phyloP scores from a whole-genome alignment of 2,329 filamentous ascomycete species.

The Orbilia javanica region DNA sequence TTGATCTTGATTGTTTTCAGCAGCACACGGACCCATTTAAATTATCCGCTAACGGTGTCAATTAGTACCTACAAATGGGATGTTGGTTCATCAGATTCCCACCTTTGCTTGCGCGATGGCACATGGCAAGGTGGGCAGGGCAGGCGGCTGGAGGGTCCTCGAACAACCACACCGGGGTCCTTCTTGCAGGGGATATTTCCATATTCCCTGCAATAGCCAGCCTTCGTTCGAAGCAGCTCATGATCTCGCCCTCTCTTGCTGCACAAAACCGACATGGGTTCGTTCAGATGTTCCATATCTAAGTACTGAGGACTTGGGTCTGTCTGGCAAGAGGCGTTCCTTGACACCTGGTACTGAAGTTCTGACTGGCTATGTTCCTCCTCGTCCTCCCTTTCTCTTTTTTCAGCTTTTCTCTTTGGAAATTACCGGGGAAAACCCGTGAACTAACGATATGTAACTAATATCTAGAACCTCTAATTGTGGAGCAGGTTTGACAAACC shows the following conservation, averaged over 20 bases:
- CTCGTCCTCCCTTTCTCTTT: no score
- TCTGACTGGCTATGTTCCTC: no score
- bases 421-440: not conserved
- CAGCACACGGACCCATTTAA: constrained; percentile 17
- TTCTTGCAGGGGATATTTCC: constrained; percentile 2
- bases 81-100: not conserved
- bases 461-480: not conserved
- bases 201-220: not conserved
- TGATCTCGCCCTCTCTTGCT: not conserved
- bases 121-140: not conserved
- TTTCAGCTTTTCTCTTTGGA: no score
- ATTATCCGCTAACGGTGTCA: not conserved
- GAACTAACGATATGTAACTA: not conserved
- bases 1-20: not conserved
- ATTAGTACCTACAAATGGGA: not conserved
- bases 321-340: not conserved
- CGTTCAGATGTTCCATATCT: no score
- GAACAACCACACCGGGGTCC: constrained; percentile 6
- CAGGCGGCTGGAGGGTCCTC: constrained; percentile 10
- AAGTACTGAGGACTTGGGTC: no score
- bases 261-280: constrained; percentile 4
- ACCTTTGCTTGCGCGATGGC: constrained; percentile 15
- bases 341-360: no score
- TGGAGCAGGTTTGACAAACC: not conserved
- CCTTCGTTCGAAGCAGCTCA: no score